Base-by-base conservation (phyloP, 2,329 filamentous ascomycete species). In the Pestalotiopsis fici region DNA sequence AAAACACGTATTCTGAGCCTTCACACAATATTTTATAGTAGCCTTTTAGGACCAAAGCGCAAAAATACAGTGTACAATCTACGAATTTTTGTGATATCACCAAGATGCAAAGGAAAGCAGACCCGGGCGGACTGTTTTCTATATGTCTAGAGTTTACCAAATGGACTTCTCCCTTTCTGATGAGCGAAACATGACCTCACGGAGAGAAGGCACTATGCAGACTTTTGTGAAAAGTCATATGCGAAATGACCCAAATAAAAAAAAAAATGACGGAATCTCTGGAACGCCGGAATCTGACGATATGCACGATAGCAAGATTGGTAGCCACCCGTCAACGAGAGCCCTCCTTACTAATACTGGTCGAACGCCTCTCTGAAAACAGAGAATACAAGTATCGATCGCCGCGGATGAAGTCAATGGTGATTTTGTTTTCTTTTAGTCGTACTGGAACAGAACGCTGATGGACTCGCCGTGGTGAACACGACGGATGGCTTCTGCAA, bases 401-500 rank as follows among this genome's bases (percentile, higher is more conserved):
- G 63, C 13, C 31, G 63, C 21, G 37, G 21, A 27, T 12, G n/a
- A 25, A 25, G 37, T 23, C 6, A 23, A 47, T 11, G 31, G 21
- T 12, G 6, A 37, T 62, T n/a, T n/a, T 15, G 66, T n/a, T n/a
- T 25, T n/a, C 13, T 25, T 27, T 78, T 75, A 94, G 78, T 94
- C 91, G 80, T 94, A 92, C 78, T 94, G 91, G 81, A 99, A 99
- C 64, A 99, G 87, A 69, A 96, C 93, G 78, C 94, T 97, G 82
- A 99, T 98, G 76, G 94, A 97, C 83, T 99, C 96, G 75, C 96
- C 96, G 80, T 98, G 95, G 81, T 99, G 96, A 67, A 98, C 95
- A 70, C 96, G 90, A 71, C 96, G 92, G 74, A 98, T 98, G 64
- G 96, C 93, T 86, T 98, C 95, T 68, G 93, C 95, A 79, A 98